phyloP scores from a whole-genome alignment of 208 protist species.

The Crithidia mellificae region DNA sequence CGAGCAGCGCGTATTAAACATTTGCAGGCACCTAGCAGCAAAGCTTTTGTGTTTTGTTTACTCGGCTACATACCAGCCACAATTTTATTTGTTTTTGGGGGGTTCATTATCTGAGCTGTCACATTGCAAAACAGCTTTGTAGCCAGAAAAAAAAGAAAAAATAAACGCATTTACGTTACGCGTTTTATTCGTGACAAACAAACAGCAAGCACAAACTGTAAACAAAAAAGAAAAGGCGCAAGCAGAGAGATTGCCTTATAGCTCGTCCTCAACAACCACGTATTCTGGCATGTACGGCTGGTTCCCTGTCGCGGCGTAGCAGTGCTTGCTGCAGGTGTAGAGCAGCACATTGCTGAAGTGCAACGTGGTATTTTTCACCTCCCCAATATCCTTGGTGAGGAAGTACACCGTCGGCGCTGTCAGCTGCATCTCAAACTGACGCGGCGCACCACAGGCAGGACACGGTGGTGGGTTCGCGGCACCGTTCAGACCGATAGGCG shows the following conservation, averaged over 20 bases:
- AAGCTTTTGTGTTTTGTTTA: too few species aligned
- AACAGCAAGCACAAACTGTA: too few species aligned
- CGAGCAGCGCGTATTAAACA: too few species aligned
- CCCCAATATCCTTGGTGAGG: constrained; percentile 62
- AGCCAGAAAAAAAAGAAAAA: not conserved
- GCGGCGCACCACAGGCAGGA: constrained; percentile 48
- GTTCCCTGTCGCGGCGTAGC: constrained; percentile 38
- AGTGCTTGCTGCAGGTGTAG: constrained; percentile 79
- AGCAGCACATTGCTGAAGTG: constrained; percentile 86
- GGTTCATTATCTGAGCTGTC: too few species aligned
- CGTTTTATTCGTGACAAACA: too few species aligned
- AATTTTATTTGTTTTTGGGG: too few species aligned
- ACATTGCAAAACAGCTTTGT: too few species aligned
- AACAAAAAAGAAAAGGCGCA: constrained; percentile 20
- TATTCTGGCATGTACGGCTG: constrained; percentile 65
- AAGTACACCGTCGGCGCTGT: constrained; percentile 82
- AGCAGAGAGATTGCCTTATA: constrained; percentile 33
- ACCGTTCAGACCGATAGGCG: constrained; percentile 26
- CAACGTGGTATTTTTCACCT: constrained; percentile 55
- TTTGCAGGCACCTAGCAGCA: too few species aligned
- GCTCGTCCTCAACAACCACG: constrained; percentile 76
- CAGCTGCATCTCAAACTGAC: constrained; percentile 83
- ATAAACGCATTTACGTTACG: too few species aligned
- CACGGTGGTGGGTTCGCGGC: constrained; percentile 44
- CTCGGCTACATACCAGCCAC: too few species aligned